Conservation (phyloP, 108 stramenopile genomes). For the Cyclotella cryptica region DNA sequence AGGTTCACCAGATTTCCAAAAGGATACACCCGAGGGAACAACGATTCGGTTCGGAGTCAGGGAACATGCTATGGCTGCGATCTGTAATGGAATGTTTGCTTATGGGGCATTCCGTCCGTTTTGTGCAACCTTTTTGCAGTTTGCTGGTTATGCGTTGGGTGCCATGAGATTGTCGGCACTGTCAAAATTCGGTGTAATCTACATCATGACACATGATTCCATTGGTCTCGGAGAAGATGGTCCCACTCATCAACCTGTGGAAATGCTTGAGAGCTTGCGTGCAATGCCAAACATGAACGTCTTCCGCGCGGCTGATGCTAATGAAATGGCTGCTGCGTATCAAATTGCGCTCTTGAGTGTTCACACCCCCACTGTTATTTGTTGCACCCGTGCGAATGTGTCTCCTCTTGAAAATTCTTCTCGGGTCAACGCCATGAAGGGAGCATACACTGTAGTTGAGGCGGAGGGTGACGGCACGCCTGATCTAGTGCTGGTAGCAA, state of each 20-base stretch:
- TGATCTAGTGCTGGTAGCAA: constrained; percentile 84
- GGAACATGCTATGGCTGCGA: constrained; percentile 98
- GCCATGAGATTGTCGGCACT: constrained; percentile 92
- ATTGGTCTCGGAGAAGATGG: constrained; percentile 99
- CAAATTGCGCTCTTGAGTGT: constrained; percentile 60
- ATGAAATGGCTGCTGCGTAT: constrained; percentile 95
- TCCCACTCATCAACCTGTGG: constrained; percentile 98
- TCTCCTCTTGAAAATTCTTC: constrained; percentile 76
- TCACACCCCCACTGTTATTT: constrained; percentile 90
- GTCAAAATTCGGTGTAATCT: constrained; percentile 92
- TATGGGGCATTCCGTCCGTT: constrained; percentile 96
- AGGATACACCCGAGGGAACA: constrained; percentile 84
- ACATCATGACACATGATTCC: constrained; percentile 97
- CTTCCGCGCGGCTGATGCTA: constrained; percentile 95
- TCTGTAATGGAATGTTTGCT: constrained; percentile 96
- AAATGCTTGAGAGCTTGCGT: constrained; percentile 91
- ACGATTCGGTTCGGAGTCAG: constrained; percentile 97
- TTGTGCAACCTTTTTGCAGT: constrained; percentile 98
- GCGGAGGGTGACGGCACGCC: constrained; percentile 56
- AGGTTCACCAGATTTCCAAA: constrained; percentile 89
- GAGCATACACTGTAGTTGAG: constrained; percentile 84
- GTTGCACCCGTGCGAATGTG: constrained; percentile 81
- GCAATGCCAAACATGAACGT: constrained; percentile 95
- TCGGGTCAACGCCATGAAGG: constrained; percentile 83
- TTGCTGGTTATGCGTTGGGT: constrained; percentile 97